Conservation (phyloP, 2,329 filamentous ascomycete genomes). For the Penicillium thymicola region DNA sequence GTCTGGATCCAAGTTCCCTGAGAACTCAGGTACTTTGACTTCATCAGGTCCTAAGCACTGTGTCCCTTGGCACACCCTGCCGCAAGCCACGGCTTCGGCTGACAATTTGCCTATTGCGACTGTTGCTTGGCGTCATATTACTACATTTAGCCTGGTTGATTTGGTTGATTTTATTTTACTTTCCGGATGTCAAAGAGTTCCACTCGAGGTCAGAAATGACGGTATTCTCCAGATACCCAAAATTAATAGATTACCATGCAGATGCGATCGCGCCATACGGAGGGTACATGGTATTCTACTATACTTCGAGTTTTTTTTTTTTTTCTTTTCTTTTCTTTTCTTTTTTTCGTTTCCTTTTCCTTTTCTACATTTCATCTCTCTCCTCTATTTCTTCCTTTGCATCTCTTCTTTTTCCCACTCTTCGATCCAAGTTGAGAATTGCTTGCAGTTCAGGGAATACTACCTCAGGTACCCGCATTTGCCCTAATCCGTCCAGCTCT, state of each 20-base stretch:
- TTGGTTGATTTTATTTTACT: background rate
- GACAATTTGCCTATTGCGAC: conserved; percentile 6
- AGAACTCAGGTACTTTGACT: background rate
- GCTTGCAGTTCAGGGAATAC: conserved; percentile 9
- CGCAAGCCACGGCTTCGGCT: conserved; percentile 2
- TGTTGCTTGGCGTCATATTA: conserved; percentile 15
- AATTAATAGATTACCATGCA: conserved; percentile 1
- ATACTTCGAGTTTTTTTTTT: background rate
- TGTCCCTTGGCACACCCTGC: background rate
- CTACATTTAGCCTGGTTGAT: conserved; percentile 1
- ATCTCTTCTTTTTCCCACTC: conserved; percentile 1
- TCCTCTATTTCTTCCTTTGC: conserved; percentile 5
- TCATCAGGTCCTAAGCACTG: background rate
- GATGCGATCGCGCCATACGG: background rate
- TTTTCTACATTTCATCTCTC: background rate
- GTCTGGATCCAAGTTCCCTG: background rate
- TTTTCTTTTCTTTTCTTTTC: background rate
- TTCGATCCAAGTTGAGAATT: conserved; percentile 5
- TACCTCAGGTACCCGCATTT: conserved; percentile 4
- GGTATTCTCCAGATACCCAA: conserved; percentile 4
- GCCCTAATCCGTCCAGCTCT: conserved; percentile 11
- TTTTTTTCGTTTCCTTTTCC: conserved; percentile 3
- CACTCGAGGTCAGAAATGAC: conserved; percentile 2
- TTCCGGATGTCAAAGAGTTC: background rate
- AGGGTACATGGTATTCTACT: background rate